Percentiles rank a stretch among this genome's conserved stretches.
Conservation (phyloP, 169 alveolate species). For the Toxoplasma gondii region DNA sequence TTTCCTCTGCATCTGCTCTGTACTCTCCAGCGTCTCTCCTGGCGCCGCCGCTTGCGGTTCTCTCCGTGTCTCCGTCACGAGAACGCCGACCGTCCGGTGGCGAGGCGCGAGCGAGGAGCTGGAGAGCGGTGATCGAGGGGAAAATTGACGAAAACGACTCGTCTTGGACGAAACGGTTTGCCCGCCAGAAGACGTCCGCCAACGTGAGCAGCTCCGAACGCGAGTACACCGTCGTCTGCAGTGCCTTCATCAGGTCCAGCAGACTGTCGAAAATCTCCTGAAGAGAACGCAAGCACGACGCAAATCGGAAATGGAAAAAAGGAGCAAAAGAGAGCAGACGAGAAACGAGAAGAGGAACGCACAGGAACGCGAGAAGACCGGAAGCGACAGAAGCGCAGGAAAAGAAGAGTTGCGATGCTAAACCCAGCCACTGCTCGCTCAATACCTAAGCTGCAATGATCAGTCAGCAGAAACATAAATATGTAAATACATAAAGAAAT, state of each 20-base stretch:
- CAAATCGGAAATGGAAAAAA: not conserved
- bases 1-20: no score
- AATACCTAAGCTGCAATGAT: no score
- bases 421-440: no score
- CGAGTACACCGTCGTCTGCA: not conserved
- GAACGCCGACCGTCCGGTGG: no score
- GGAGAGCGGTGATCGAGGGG: not conserved
- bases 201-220: not conserved
- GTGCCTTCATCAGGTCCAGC: not conserved
- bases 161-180: not conserved
- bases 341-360: not conserved
- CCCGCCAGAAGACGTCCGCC: not conserved
- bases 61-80: no score
- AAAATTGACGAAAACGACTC: not conserved
- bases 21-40: not conserved
- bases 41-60: not conserved
- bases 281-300: not conserved
- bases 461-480: no score
- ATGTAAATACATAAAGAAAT: no score
- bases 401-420: no score
- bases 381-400: no score
- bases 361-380: not conserved
- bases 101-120: not conserved
- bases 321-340: not conserved
- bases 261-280: constrained; percentile 15